Conservation (phyloP, 2,329 filamentous ascomycete species). For the Blastomyces gilchristii region DNA sequence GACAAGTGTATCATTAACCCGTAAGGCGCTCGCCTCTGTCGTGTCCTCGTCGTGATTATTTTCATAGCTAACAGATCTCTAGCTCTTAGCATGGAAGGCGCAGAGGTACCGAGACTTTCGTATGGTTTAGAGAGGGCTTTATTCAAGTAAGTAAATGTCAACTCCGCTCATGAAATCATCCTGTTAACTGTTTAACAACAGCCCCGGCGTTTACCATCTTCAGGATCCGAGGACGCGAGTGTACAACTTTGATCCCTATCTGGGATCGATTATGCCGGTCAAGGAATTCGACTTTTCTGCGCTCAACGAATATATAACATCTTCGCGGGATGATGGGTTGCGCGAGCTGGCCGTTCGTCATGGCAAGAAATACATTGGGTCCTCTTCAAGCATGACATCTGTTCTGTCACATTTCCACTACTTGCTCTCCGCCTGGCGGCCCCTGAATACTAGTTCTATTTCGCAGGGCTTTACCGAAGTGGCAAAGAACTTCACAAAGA, state of each 20-base stretch:
- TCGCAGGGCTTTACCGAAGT: constrained; percentile 57
- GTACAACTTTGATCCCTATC: constrained; percentile 94
- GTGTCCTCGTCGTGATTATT: not conserved
- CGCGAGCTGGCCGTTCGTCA: constrained; percentile 56
- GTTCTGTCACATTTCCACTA: constrained; percentile 86
- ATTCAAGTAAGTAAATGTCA: constrained; percentile 55
- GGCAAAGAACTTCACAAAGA: constrained; percentile 56
- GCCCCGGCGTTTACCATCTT: constrained; percentile 75
- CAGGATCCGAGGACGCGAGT: constrained; percentile 80
- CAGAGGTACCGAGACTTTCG: constrained; percentile 52
- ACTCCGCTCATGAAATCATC: constrained; percentile 1
- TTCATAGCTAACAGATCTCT: constrained; percentile 10
- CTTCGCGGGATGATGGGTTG: constrained; percentile 68
- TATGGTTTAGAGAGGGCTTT: constrained; percentile 80
- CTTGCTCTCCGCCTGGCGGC: constrained; percentile 73
- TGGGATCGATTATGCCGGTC: constrained; percentile 86
- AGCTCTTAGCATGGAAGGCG: constrained; percentile 37
- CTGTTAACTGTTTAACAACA: constrained; percentile 17
- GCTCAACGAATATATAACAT: constrained; percentile 79
- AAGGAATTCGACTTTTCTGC: constrained; percentile 85
- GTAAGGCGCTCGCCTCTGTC: constrained; percentile 13
- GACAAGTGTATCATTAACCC: constrained; percentile 11
- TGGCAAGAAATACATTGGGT: constrained; percentile 76
- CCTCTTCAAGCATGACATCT: constrained; percentile 91
- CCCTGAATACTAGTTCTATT: constrained; percentile 55